Evolutionary conservation across 805 yeast genomes (phyloP).

Genomic region (Clavispora fructus): DNA sequence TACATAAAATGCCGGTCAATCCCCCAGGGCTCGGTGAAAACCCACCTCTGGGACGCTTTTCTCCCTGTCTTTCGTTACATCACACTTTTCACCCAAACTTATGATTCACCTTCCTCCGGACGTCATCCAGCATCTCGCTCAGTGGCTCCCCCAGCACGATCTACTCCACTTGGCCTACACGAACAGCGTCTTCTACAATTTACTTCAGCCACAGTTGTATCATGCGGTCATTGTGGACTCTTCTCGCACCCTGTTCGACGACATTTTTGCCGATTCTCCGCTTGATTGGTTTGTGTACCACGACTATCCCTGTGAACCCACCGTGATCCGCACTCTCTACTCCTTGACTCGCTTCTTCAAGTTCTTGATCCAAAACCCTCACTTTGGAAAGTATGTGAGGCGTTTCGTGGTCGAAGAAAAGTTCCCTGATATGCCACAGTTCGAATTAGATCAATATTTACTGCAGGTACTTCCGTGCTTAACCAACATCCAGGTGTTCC

Average conservation of each 20-base stretch:
- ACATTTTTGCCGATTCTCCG: not conserved
- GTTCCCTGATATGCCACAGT: conserved; percentile 12
- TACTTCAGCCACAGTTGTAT: conserved; percentile 7
- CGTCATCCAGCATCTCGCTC: conserved; percentile 3
- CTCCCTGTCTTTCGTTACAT: no score
- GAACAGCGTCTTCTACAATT: conserved; percentile 2
- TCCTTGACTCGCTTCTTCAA: conserved; percentile 10
- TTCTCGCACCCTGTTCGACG: conserved; percentile 5
- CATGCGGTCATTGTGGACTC: conserved; percentile 10
- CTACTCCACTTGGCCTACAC: conserved; percentile 9
- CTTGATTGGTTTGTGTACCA: not conserved
- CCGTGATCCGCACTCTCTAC: conserved; percentile 12
- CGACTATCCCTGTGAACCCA: conserved; percentile 2
- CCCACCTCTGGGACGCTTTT: not conserved
- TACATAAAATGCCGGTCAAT: not conserved
- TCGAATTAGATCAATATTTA: conserved; percentile 6
- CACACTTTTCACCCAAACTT: no score
- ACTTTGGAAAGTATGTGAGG: conserved; percentile 4
- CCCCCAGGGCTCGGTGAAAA: not conserved
- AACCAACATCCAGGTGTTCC: conserved; percentile 4
- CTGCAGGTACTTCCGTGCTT: conserved; percentile 5
- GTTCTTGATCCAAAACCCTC: conserved; percentile 5
- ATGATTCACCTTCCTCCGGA: conserved; percentile 7
- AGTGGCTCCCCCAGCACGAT: conserved; percentile 9
- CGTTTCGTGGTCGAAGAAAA: conserved; percentile 4